phyloP scores from a whole-genome alignment of 2,329 filamentous ascomycete genomes.

The Cadophora sp. region DNA sequence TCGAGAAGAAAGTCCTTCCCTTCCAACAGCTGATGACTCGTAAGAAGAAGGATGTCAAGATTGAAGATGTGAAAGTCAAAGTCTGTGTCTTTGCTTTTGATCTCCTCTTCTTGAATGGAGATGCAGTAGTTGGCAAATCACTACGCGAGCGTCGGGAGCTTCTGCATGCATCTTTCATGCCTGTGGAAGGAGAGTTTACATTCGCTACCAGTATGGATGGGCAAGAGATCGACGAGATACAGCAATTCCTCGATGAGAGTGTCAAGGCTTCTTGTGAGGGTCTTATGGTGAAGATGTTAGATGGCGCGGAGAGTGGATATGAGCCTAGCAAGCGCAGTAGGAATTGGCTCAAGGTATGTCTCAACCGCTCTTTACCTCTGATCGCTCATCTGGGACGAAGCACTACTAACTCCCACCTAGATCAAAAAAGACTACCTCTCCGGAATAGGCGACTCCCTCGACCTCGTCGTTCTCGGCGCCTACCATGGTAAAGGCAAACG shows the following conservation, averaged over 20 bases:
- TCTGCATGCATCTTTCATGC: constrained; percentile 74
- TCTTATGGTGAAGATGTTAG: constrained; percentile 99
- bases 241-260: constrained; percentile 89
- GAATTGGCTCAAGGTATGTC: constrained; percentile 91
- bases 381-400: neutral
- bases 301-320: constrained; percentile 90
- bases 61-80: constrained; percentile 94
- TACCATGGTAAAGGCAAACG: constrained; percentile 96
- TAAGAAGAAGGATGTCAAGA: constrained; percentile 96
- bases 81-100: constrained; percentile 98
- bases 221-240: constrained; percentile 91
- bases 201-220: constrained; percentile 89
- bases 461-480: constrained; percentile 93
- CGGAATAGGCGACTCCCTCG: constrained; percentile 92
- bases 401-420: constrained; percentile 47
- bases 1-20: constrained; percentile 92
- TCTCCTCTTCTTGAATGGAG: constrained; percentile 89
- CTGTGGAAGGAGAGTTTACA: constrained; percentile 87
- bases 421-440: constrained; percentile 98
- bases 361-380: neutral
- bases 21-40: constrained; percentile 99
- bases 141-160: constrained; percentile 83
- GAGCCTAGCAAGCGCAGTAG: constrained; percentile 95
- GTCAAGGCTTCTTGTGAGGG: constrained; percentile 97
- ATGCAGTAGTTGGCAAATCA: constrained; percentile 85